Evolutionary conservation across 2,329 filamentous ascomycete genomes (phyloP), one percentile per base, ranked within the genome.

Genomic region (Paramyrothecium roridum): DNA sequence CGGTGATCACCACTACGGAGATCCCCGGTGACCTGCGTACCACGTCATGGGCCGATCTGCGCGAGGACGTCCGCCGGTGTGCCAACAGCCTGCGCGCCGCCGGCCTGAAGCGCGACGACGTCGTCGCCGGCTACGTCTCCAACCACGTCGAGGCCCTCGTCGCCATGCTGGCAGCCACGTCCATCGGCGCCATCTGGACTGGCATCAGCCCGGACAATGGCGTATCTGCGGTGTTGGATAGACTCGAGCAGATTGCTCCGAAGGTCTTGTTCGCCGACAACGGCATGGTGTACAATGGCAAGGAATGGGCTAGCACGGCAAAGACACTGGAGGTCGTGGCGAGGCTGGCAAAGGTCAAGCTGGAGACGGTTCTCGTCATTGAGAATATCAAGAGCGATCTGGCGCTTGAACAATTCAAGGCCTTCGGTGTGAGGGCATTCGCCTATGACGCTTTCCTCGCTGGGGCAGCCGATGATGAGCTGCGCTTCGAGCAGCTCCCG

Each of bases 181-280:
- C 90, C 1, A 72, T 97, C 2, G 95, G 95, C 30, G 93, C 90
- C 17, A 84, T 96, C 40, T 98, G 93, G 93, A 96, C 93, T 1
- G 90, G 90, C 8, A 91, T 97, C 50, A 96, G 90, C 64, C 92
- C 93, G 3, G 93, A 98, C 70, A 96, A 89, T 17, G 93, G 93
- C 12, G 90, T 96, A 2, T 91, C 90, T 64, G 93, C 93, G 17
- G 93, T 98, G 1, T 76, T 98, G 23, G 95, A 98, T 69, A 83
- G 95, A 8, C 75, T 98, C 57, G 82, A 82, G 48, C 95, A 98
- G 75, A 95, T 98, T 61, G 83, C 87, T 57, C 93, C 95, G 3
- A 86, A 83, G 56, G 74, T 96, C 1, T 76, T 98, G 3, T 96
- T 97, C 66, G 87, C 90, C 1, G 93, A 97, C 69, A 95, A 96